Evolutionary conservation across 495 filamentous ascomycete species (phyloP).

Genomic region (Aspergillus indologenus): DNA sequence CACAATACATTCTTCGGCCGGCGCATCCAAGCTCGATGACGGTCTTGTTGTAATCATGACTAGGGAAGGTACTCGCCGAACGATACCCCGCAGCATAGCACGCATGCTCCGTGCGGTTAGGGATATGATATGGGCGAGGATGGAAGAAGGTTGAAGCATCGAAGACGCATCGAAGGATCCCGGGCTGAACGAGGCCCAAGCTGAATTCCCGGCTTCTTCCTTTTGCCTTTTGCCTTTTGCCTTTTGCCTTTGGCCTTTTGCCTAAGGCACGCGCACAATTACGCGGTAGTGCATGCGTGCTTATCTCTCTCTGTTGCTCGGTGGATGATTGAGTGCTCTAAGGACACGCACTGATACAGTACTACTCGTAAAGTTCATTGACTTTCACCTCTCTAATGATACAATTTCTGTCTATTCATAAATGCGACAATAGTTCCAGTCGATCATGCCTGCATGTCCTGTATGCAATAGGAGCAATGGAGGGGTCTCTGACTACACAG

Average conservation of each 20-base stretch:
- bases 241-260: too few species aligned
- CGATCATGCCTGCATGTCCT: background rate
- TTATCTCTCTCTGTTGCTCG: background rate
- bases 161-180: constrained; percentile 40
- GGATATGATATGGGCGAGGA: constrained; percentile 8
- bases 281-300: background rate
- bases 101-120: constrained; percentile 3
- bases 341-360: too few species aligned
- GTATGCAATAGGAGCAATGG: background rate
- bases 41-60: constrained; percentile 7
- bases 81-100: constrained; percentile 16
- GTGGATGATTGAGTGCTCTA: background rate
- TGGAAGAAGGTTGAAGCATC: constrained; percentile 29
- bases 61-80: constrained; percentile 19
- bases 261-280: constrained; percentile 12
- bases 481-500: background rate
- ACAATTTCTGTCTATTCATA: background rate
- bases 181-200: constrained; percentile 20
- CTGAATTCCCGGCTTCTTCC: constrained; percentile 18
- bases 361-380: too few species aligned
- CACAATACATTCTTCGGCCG: constrained; percentile 21
- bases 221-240: too few species aligned
- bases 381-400: too few species aligned
- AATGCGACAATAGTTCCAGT: background rate
- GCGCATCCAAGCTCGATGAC: constrained; percentile 3